These are phyloP conservation scores for Mercurialis annua DNA, from an alignment of 345 rosid genomes.

Conservation along the genomic window DNA sequence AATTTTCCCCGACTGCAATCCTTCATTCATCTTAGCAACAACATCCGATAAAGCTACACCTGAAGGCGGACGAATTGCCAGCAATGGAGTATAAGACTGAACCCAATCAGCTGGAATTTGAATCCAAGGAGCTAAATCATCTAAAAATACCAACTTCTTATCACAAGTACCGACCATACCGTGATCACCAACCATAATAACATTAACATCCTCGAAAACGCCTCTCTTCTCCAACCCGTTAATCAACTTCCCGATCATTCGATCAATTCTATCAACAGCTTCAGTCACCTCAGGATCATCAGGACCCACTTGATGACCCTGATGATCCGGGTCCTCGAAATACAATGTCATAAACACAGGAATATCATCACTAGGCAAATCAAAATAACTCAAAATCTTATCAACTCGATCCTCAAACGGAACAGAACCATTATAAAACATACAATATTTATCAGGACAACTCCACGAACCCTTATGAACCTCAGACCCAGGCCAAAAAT, in stretches of 20 bases:
- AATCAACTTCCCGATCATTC: constrained; percentile 72
- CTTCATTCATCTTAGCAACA: constrained; percentile 82
- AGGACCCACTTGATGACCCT: constrained; percentile 91
- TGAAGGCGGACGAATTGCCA: constrained; percentile 66
- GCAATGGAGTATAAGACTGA: constrained; percentile 64
- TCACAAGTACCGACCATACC: constrained; percentile 98
- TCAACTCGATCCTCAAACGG: constrained; percentile 87
- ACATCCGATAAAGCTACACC: constrained; percentile 42
- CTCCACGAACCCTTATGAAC: constrained; percentile 87
- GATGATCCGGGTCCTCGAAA: constrained; percentile 97
- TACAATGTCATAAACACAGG: constrained; percentile 81
- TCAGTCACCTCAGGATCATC: constrained; percentile 82
- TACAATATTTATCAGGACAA: constrained; percentile 61
- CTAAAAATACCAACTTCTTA: constrained; percentile 60
- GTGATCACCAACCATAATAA: constrained; percentile 93
- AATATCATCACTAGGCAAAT: constrained; percentile 58
- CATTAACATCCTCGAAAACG: constrained; percentile 73
- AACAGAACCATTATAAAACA: constrained; percentile 62
- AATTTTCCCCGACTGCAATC: constrained; percentile 63
- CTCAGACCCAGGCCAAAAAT: constrained; percentile 98
- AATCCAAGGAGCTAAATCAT: constrained; percentile 77
- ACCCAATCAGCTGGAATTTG: constrained; percentile 66
- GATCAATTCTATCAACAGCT: constrained; percentile 68
- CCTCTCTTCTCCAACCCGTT: constrained; percentile 76
- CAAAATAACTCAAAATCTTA: constrained; percentile 67